Evolutionary conservation across 1,139 yeast species (phyloP).

Genomic region (Geotrichum europaeum): DNA sequence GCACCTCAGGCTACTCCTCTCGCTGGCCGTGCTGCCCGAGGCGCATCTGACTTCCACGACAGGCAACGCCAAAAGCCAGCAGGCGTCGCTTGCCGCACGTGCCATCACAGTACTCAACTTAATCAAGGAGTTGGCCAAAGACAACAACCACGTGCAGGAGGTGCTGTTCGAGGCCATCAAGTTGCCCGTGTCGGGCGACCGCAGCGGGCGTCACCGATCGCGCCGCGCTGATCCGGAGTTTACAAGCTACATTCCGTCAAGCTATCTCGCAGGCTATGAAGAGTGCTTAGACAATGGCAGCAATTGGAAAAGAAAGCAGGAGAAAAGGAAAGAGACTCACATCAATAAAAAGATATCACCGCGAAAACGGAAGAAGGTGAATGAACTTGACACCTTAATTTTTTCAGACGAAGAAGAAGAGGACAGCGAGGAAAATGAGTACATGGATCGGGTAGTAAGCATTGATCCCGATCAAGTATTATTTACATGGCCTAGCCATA

Average conservation of each 20-base stretch:
- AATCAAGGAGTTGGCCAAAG: not conserved
- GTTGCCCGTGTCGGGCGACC: not conserved
- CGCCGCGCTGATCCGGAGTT: not conserved
- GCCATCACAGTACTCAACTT: not conserved
- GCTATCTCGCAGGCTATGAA: not conserved
- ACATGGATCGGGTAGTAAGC: not conserved
- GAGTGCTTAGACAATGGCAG: not conserved
- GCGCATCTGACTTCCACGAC: not conserved
- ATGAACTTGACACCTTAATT: not conserved
- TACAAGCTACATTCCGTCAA: not conserved
- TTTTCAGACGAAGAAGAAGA: constrained; percentile 1
- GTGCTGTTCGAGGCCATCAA: not conserved
- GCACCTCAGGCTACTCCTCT: not conserved
- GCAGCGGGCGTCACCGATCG: not conserved
- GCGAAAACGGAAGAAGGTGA: not conserved
- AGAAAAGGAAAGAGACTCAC: not conserved
- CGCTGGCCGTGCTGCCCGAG: constrained; percentile 4
- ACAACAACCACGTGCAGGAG: not conserved
- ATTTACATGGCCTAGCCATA: not conserved
- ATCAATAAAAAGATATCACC: not conserved
- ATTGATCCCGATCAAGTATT: not conserved
- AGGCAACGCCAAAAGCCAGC: not conserved
- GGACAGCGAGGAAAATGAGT: not conserved
- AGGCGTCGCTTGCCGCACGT: constrained; percentile 1
- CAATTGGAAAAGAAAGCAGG: not conserved